Evolutionary conservation across 495 filamentous ascomycete genomes (phyloP), one percentile per base, ranked within the genome.

Genomic region (Podospora sp.): DNA sequence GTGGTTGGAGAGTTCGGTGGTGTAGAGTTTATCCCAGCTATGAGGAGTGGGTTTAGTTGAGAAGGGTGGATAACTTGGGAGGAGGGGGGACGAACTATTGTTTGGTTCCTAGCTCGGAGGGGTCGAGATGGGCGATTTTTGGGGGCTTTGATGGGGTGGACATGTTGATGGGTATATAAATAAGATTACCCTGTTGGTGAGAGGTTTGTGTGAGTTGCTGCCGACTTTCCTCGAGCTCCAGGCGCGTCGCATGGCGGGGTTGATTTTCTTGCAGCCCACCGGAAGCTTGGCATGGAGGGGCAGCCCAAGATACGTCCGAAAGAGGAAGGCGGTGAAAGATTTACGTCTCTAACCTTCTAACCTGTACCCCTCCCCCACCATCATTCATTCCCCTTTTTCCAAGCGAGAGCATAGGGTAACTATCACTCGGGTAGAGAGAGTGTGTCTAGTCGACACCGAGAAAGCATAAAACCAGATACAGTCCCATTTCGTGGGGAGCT

Each of bases 1-100:
- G 80, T 90, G 85, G 78, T 91, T 92, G 58, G 68, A 64, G 40
- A 90, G 73, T 70, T 92, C 90, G 64, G 66, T 71, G 0, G 77
- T 74, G 82, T 92, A 92, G 71, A 89, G 80, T 29, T 70, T 70
- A 73, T 92, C 90, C 90, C 90, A 92, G 80, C 89, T 91, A n/a
- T 18, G 21, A 24, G 21, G 29, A 46, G 52, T 52, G 20, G 58
- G 35, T 35, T 36, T 55, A 65, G 52, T 21, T 20, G 46, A 11
- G 21, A 52, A 18, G 46, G 49, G 61, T 25, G 50, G 35, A 25
- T 36, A 11, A 46, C n/a, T n/a, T n/a, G n/a, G n/a, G n/a, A n/a
- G n/a, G 46, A 62, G 33, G 27, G 24, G 33, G 40, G 52, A 79
- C 85, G 49, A 76, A 90, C 88, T 92, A 91, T 77, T 89, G 82